Percentiles rank a stretch among this genome's conserved stretches.
Evolutionary conservation across 805 yeast species (phyloP).

Genomic region (Saturnispora diversa): DNA sequence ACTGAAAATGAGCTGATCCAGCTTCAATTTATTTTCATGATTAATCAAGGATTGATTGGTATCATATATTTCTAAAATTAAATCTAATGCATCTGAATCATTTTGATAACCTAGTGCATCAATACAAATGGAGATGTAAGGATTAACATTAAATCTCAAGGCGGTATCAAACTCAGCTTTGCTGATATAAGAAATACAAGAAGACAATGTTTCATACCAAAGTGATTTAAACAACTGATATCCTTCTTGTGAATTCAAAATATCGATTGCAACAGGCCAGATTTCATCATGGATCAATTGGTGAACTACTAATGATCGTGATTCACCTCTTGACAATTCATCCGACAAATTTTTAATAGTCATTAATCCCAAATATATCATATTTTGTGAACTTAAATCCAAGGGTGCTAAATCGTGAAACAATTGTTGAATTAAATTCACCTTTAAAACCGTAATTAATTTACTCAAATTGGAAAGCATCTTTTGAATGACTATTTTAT

Average conservation of each 20-base stretch:
- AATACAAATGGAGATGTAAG: conserved; percentile 16
- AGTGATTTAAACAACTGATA: conserved; percentile 2
- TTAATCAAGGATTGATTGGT: conserved; percentile 36
- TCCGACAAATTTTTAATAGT: conserved; percentile 2
- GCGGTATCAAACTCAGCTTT: conserved; percentile 30
- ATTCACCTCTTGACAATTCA: conserved; percentile 8
- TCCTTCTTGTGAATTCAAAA: conserved; percentile 1
- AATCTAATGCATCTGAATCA: conserved; percentile 26
- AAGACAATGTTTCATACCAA: conserved; percentile 28
- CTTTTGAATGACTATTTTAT: conserved; percentile 12
- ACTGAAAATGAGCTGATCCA: conserved; percentile 34
- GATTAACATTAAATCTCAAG: conserved; percentile 23
- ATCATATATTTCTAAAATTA: conserved; percentile 40
- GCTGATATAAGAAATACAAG: conserved; percentile 34
- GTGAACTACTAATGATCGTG: conserved; percentile 3
- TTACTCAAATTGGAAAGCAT: conserved; percentile 13
- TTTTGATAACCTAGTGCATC: conserved; percentile 15
- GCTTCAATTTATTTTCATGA: conserved; percentile 24
- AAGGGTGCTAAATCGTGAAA: not conserved
- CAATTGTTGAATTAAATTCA: not conserved
- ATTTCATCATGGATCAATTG: conserved; percentile 9
- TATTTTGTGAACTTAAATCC: not conserved
- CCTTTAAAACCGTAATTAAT: conserved; percentile 4
- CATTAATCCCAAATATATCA: conserved; percentile 4
- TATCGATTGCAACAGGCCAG: conserved; percentile 1